Base-by-base conservation (phyloP, 2,329 filamentous ascomycete genomes). In the Pyrenophora graminea region DNA sequence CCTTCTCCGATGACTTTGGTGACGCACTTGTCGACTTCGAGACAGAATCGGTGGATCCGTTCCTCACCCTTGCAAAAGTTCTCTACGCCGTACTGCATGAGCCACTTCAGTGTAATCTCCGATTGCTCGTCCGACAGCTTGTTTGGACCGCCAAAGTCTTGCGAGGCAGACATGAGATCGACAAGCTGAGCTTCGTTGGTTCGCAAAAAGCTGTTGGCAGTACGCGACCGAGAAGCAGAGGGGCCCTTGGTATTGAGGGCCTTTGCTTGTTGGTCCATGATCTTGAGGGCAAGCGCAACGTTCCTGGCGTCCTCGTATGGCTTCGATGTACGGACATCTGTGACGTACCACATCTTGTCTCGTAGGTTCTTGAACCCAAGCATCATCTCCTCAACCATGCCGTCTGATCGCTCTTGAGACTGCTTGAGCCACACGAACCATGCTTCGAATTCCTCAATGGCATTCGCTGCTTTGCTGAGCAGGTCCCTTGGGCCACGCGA, bases 261-360 rank as follows among this genome's bases (percentile, higher is more conserved):
- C 58, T 76, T 77, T 44, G 71, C 73, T 5, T 77, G 69, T 52
- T 85, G 80, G 55, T 87, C 89, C 94, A 99, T 97, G 6, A 89
- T 91, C 73, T 94, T 95, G 42, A 99, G 78, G 4, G 93, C 94
- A 53, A 89, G 83, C 5, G 91, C 90, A 39, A 97, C 87, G 58
- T 93, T 90, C 51, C 87, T 87, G 33, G 90, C 91, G 61, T 95
- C 88, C 53, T 94, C 90, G 65, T 97, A 97, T 8, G 86, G 85
- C 41, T 86, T 89, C 3, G 94, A 97, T 64, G 93, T 92, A 56
- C 90, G 88, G 23, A 97, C 92, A 71, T 97, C 91, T 1, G 90
- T 93, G 53, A 94, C 89, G 70, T 96, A 99, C 94, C 94, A 99
- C 90, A 97, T 96, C 79, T 97, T 97, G 71, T 96, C 90, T 36